Percentiles rank a stretch among this genome's conserved stretches.
Evolutionary conservation across 2,329 filamentous ascomycete species (phyloP).

Genomic region (Metarhizium guizhouense): DNA sequence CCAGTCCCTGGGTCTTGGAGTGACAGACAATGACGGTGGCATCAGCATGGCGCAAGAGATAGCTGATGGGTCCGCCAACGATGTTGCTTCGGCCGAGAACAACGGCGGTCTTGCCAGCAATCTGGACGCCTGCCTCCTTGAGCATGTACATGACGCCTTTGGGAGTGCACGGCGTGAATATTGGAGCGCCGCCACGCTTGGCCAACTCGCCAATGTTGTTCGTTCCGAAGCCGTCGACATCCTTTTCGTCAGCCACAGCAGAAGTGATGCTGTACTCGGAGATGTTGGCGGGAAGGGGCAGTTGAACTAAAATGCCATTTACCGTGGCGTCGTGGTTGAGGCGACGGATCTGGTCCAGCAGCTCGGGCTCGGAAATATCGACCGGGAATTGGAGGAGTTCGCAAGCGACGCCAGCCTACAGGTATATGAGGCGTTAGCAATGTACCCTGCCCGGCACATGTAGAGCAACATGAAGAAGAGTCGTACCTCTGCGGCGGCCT

Average conservation of each 20-base stretch:
- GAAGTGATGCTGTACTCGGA: slow-evolving; percentile 88
- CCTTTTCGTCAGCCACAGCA: slow-evolving; percentile 85
- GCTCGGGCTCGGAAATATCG: slow-evolving; percentile 71
- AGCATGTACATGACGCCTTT: slow-evolving; percentile 95
- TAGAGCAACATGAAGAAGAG: not conserved
- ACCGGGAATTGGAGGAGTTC: slow-evolving; percentile 78
- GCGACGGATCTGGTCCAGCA: slow-evolving; percentile 69
- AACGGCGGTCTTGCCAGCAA: slow-evolving; percentile 86
- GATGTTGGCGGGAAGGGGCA: slow-evolving; percentile 82
- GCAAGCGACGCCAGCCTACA: slow-evolving; percentile 82
- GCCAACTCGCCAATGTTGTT: slow-evolving; percentile 94
- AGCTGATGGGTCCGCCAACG: slow-evolving; percentile 93
- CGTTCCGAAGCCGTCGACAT: slow-evolving; percentile 94
- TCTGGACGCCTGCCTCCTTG: slow-evolving; percentile 70
- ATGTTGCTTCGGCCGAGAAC: slow-evolving; percentile 95
- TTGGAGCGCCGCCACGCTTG: slow-evolving; percentile 82
- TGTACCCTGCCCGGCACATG: not conserved
- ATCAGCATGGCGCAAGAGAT: slow-evolving; percentile 88
- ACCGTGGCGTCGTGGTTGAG: slow-evolving; percentile 82
- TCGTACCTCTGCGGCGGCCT: slow-evolving; percentile 80
- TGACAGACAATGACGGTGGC: slow-evolving; percentile 96
- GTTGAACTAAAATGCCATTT: slow-evolving; percentile 88
- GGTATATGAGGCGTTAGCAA: not conserved
- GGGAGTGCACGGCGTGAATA: slow-evolving; percentile 91
- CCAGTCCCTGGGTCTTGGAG: slow-evolving; percentile 70